A percentile compares a stretch with the other conserved stretches of the same genome.
Conservation (phyloP, 2,329 filamentous ascomycete genomes). For the Huntiella abstrusa region DNA sequence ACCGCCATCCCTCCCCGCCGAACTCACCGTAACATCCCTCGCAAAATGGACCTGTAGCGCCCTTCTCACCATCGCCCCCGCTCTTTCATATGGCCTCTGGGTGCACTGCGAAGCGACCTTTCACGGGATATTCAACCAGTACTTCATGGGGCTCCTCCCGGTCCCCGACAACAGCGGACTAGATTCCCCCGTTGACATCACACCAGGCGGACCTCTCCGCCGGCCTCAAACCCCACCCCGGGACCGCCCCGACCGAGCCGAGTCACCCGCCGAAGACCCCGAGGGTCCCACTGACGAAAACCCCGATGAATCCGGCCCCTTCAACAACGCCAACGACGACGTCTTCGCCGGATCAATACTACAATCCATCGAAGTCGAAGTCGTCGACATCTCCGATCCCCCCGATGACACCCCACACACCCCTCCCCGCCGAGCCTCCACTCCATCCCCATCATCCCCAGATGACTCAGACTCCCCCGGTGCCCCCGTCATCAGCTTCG, state of each 20-base stretch:
- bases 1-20: constrained; percentile 24
- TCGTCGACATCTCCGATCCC: too few relatives aligned
- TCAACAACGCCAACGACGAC: too few relatives aligned
- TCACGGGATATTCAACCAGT: neutral
- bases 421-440: neutral
- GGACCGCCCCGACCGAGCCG: too few relatives aligned
- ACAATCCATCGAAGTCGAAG: too few relatives aligned
- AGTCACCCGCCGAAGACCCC: too few relatives aligned
- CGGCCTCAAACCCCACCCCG: neutral
- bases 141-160: neutral
- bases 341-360: too few relatives aligned
- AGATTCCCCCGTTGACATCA: neutral
- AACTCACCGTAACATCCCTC: constrained; percentile 22
- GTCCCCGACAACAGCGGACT: neutral
- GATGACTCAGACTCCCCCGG: neutral
- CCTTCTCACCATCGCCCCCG: constrained; percentile 26
- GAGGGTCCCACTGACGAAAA: too few relatives aligned
- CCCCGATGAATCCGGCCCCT: too few relatives aligned
- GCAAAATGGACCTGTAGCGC: constrained; percentile 25
- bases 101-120: constrained; percentile 16
- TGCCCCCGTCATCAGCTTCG: constrained; percentile 40
- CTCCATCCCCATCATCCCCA: neutral
- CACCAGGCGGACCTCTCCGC: neutral
- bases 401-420: too few relatives aligned
- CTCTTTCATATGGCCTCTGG: constrained; percentile 27